Evolutionary conservation across 148 eudicot species (phyloP), one percentile per base, ranked within the genome.

Genomic region (Chenopodium suecicum): DNA sequence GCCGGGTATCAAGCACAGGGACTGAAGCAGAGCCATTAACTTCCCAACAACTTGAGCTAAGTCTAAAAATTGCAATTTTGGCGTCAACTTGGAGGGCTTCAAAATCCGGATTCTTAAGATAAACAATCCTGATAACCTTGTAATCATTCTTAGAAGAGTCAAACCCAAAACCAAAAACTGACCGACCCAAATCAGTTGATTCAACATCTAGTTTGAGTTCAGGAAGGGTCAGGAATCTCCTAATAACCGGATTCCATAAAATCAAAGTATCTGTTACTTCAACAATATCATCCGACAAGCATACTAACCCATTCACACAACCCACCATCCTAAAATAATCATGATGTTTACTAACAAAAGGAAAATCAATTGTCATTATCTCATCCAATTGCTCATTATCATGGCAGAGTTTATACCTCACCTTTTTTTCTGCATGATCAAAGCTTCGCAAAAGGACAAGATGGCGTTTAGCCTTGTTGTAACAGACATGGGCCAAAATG

Each of bases 221-320:
- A 1, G 84, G 86, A 23, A 87, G 70, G 37, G 63, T 25, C 19
- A 85, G 70, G 9, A 67, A 73, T 72, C 78, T 87, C 70, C 77
- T 81, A 41, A 83, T 56, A 5, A 77, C 80, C 9, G 89, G 89
- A 70, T 85, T 87, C 89, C 89, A 87, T 20, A 87, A 50, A 22
- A 85, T 34, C 9, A 85, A 52, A 4, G 63, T 78, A 50, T 77
- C 82, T 14, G 56, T 80, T 41, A 74, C 58, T 27, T 25, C 60
- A 9, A 73, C 82, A 4, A 16, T 70, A 80, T 81, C 84, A 70
- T 83, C 83, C 13, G 79, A 72, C 73, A 85, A 63, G 46, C 90
- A 88, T 14, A 88, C 64, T 34, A 88, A 19, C 11, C 88, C 88
- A 69, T 85, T 88, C 73, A 85, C 79, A 48, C 65, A 74, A 56